Conservation (phyloP, 202 grass and related monocot genomes). For the Saccharum hybrid region DNA sequence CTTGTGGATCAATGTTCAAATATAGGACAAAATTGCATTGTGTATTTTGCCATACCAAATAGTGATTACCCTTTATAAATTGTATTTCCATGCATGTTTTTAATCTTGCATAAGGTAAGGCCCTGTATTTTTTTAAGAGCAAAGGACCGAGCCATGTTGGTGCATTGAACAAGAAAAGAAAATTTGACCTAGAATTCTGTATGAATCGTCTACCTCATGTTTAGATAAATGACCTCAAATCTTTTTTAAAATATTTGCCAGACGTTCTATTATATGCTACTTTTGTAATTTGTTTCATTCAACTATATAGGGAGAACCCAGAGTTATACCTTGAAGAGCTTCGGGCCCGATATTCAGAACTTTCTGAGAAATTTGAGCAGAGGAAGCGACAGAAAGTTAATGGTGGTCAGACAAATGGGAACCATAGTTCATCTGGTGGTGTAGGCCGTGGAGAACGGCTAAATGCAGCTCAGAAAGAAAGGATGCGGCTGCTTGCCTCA, state of each 20-base stretch:
- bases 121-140: slow-evolving; percentile 26
- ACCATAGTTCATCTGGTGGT: slow-evolving; percentile 67
- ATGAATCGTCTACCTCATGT: slow-evolving; percentile 11
- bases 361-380: slow-evolving; percentile 83
- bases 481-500: slow-evolving; percentile 85
- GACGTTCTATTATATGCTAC: not conserved
- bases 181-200: slow-evolving; percentile 18
- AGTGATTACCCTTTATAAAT: slow-evolving; percentile 31
- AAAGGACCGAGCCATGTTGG: not conserved
- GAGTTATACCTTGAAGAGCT: slow-evolving; percentile 94
- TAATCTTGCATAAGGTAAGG: not conserved
- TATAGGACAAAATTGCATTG: slow-evolving; percentile 21
- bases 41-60: slow-evolving; percentile 38
- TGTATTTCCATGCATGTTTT: slow-evolving; percentile 14
- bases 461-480: slow-evolving; percentile 94
- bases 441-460: slow-evolving; percentile 89
- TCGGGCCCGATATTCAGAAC: slow-evolving; percentile 64
- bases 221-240: slow-evolving; percentile 13
- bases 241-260: slow-evolving; percentile 26
- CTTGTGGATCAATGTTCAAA: slow-evolving; percentile 2
- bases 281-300: slow-evolving; percentile 38
- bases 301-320: slow-evolving; percentile 76
- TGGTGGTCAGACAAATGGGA: slow-evolving; percentile 63
- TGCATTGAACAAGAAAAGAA: slow-evolving; percentile 19
- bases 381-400: slow-evolving; percentile 89